These are phyloP conservation scores for Pythium coloratum DNA, from an alignment of 352 stramenopile species.

Conservation along the genomic window DNA sequence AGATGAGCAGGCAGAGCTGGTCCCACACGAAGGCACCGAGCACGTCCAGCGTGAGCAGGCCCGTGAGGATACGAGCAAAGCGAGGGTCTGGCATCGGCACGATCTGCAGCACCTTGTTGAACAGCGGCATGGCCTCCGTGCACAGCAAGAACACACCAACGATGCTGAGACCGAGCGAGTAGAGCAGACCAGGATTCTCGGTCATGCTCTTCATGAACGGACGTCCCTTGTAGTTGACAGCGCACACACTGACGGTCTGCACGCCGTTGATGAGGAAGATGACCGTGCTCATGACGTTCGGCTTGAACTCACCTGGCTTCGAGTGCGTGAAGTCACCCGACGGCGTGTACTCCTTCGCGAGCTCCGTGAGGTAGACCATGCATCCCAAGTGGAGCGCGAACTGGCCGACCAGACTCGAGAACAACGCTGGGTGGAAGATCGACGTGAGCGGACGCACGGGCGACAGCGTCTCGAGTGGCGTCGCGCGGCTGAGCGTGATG, in stretches of 20 bases:
- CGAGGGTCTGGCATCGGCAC: conserved; percentile 89
- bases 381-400: conserved; percentile 94
- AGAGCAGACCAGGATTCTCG: conserved; percentile 96
- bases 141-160: conserved; percentile 91
- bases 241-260: conserved; percentile 97
- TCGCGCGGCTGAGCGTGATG: conserved; percentile 89
- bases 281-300: conserved; percentile 98
- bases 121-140: conserved; percentile 88
- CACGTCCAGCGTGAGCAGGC: conserved; percentile 80
- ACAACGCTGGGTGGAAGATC: conserved; percentile 95
- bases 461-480: conserved; percentile 94
- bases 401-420: conserved; percentile 94
- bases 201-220: conserved; percentile 98
- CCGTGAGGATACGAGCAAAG: conserved; percentile 81
- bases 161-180: conserved; percentile 85
- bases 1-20: conserved; percentile 81
- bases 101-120: conserved; percentile 93
- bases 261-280: conserved; percentile 97
- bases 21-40: conserved; percentile 87
- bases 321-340: conserved; percentile 76
- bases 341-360: conserved; percentile 89
- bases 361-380: conserved; percentile 92
- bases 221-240: conserved; percentile 98
- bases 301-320: conserved; percentile 93
- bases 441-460: conserved; percentile 90